Evolutionary conservation across 2,329 filamentous ascomycete species (phyloP), one percentile per base, ranked within the genome.

Genomic region (Elsinoe ampelina): DNA sequence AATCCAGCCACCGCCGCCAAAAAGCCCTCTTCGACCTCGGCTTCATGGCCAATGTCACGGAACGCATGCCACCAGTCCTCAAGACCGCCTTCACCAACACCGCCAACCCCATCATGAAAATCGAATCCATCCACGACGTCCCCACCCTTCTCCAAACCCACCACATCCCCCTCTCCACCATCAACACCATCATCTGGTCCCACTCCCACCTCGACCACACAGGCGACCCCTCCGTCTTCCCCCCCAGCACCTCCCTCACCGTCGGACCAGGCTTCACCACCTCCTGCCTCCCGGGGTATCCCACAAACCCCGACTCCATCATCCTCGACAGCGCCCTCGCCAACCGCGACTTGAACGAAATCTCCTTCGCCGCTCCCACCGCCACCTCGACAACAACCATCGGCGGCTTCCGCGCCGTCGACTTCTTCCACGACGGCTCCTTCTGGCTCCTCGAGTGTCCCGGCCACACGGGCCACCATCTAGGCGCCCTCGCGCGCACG

Each of bases 181-280:
- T 76, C 34, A 68, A 73, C 41, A 67, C 69, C 19, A 61, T 75
- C 1, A 66, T 75, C 22, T 70, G 68, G 64, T 74, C 72, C 57
- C 76, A 80, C 60, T 75, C 71, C 61, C 66, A 58, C 54, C 76
- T 70, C 64, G 79, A 82, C 61, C 80, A 82, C 57, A 75, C 73
- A 7, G 80, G 79, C 0, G 74, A 80, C 56, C 69, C 73, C 0
- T 71, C 72, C 0, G 67, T 64, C 0, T 82, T 82, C 50, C 76
- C 77, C 0, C 0, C 61, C 0, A 66, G 61, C 1, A 78, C 77
- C 0, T 70, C 74, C 7, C 61, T 82, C 0, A 61, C 81, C 32
- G 77, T 80, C 2, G 80, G 80, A 0, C 74, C 78, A 0, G 79
- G 79, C 0, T 77, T 80, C 64, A 75, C 73, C 48, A 59, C 71